These are phyloP conservation scores for Cymbopogon flexuosus DNA, from an alignment of 202 grass and related monocot genomes.

Conservation along the genomic window DNA sequence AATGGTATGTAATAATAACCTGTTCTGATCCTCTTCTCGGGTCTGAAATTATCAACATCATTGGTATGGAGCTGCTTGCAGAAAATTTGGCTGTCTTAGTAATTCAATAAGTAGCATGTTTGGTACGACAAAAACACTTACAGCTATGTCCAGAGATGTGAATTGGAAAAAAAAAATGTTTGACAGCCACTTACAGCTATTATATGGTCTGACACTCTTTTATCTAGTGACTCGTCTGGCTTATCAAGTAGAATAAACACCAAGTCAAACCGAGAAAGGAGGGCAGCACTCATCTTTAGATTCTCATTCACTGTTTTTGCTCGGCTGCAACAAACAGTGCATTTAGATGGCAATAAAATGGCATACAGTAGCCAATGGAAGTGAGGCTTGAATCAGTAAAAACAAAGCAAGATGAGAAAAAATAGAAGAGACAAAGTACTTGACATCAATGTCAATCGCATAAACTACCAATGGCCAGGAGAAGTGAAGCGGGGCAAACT, in stretches of 20 bases:
- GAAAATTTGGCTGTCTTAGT: slow-evolving; percentile 19
- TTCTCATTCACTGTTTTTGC: slow-evolving; percentile 95
- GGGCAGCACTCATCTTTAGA: slow-evolving; percentile 78
- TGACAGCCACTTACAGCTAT: slow-evolving; percentile 67
- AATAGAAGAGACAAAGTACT: not conserved
- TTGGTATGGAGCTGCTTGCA: slow-evolving; percentile 57
- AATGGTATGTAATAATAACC: slow-evolving; percentile 38
- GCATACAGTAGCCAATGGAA: not conserved
- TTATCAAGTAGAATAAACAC: slow-evolving; percentile 91
- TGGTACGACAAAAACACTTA: not conserved
- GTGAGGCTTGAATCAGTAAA: not conserved
- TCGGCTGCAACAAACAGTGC: slow-evolving; percentile 53
- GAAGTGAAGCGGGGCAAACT: not conserved
- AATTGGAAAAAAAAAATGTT: not conserved
- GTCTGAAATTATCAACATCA: slow-evolving; percentile 17
- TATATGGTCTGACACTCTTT: slow-evolving; percentile 90
- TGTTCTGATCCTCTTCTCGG: slow-evolving; percentile 56
- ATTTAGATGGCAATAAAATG: not conserved
- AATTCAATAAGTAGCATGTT: slow-evolving; percentile 20
- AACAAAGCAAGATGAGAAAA: not conserved
- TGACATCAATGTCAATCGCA: not conserved
- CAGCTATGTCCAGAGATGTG: not conserved
- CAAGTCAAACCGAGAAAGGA: slow-evolving; percentile 89
- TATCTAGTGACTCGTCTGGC: slow-evolving; percentile 75
- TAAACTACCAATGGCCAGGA: not conserved